These are phyloP conservation scores for Lactarius quietus DNA, from an alignment of 768 basidiomycete species.

Conservation along the genomic window DNA sequence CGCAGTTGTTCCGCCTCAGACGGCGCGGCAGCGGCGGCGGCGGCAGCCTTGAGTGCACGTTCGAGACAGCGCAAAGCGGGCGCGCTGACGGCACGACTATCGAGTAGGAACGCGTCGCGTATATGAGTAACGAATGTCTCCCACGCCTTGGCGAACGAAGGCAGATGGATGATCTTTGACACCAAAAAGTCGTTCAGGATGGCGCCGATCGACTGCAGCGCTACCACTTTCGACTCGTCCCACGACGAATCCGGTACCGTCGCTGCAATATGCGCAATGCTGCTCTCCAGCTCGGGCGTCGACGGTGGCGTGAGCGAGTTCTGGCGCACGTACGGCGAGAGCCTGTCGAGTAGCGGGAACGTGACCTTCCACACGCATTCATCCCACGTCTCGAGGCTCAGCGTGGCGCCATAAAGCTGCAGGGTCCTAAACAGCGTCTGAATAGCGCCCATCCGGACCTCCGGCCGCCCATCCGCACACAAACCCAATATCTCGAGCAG, in stretches of 20 bases:
- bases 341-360: slow-evolving; percentile 77
- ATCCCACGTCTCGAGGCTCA: slow-evolving; percentile 83
- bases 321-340: slow-evolving; percentile 54
- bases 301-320: slow-evolving; percentile 17
- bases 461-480: slow-evolving; percentile 76
- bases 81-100: slow-evolving; percentile 63
- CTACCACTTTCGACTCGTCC: slow-evolving; percentile 87
- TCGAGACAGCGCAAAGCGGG: slow-evolving; percentile 86
- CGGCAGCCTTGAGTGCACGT: slow-evolving; percentile 63
- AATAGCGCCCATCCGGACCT: slow-evolving; percentile 91
- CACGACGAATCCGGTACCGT: slow-evolving; percentile 47
- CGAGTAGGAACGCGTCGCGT: slow-evolving; percentile 64
- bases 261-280: neutral
- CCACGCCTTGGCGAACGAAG: slow-evolving; percentile 71
- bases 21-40: slow-evolving; percentile 39
- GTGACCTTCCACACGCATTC: slow-evolving; percentile 89
- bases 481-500: slow-evolving; percentile 79
- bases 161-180: slow-evolving; percentile 66
- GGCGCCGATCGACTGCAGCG: slow-evolving; percentile 76
- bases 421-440: slow-evolving; percentile 93
- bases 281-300: slow-evolving; percentile 20
- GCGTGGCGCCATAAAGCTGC: slow-evolving; percentile 86
- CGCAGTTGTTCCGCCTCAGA: slow-evolving; percentile 31
- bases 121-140: slow-evolving; percentile 68
- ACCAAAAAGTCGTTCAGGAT: slow-evolving; percentile 80